Evolutionary conservation across 2,329 filamentous ascomycete species (phyloP).

Genomic region (Capronia americana): DNA sequence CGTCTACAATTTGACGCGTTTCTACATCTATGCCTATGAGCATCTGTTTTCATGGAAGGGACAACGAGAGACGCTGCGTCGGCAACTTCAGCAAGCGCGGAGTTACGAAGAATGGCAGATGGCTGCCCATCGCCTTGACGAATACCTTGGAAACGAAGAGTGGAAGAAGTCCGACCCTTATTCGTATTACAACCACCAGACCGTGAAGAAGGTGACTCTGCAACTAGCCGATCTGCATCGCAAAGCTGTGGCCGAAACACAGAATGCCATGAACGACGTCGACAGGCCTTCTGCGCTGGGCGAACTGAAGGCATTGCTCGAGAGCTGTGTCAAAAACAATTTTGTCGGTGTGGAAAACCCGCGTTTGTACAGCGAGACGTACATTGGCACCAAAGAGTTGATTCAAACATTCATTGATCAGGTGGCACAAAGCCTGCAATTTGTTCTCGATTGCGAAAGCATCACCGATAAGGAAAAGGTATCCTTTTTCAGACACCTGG

Average conservation of each 20-base stretch:
- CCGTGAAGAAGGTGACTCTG: constrained; percentile 75
- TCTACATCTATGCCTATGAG: constrained; percentile 94
- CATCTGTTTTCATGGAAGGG: constrained; percentile 90
- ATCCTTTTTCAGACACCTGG: constrained; percentile 81
- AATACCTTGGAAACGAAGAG: constrained; percentile 72
- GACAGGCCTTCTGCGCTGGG: constrained; percentile 61
- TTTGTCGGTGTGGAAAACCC: constrained; percentile 95
- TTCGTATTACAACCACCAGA: constrained; percentile 86
- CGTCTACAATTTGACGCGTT: constrained; percentile 78
- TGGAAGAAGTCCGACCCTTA: constrained; percentile 63
- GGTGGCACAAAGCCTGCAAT: constrained; percentile 61
- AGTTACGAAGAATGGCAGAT: constrained; percentile 84
- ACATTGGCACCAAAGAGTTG: constrained; percentile 94
- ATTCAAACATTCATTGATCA: constrained; percentile 92
- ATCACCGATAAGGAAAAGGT: constrained; percentile 77
- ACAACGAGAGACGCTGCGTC: constrained; percentile 71
- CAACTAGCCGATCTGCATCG: constrained; percentile 65
- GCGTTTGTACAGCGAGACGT: constrained; percentile 94
- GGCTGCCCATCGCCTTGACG: constrained; percentile 79
- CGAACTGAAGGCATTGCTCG: constrained; percentile 77
- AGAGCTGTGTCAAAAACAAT: constrained; percentile 96
- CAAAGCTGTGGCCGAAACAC: constrained; percentile 49
- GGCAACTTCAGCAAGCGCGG: constrained; percentile 71
- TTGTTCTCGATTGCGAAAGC: constrained; percentile 71
- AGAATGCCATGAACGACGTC: constrained; percentile 39